Evolutionary conservation across 2,329 filamentous ascomycete genomes (phyloP).

Genomic region (Phyllosticta paracitricarpa): DNA sequence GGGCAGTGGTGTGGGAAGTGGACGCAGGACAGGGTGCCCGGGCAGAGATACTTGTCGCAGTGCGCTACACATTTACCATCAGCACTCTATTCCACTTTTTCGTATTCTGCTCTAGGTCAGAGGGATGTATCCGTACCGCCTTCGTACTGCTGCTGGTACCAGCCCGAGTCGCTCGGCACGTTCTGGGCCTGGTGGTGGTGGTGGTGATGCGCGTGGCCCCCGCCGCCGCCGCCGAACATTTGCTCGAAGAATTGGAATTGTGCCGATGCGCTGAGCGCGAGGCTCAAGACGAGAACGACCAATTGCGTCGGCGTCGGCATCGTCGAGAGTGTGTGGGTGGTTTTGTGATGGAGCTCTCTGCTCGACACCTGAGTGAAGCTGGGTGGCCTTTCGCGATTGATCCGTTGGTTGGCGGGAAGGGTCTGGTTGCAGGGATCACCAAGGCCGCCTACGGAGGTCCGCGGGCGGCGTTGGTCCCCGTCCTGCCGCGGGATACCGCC

Average conservation of each 20-base stretch:
- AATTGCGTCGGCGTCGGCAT: constrained; percentile 18
- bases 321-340: not conserved
- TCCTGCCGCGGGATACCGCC: not conserved
- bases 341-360: not conserved
- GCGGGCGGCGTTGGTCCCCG: no score
- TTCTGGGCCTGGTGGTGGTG: constrained; percentile 58
- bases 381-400: not conserved
- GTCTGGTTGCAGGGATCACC: not conserved
- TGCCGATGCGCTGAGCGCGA: constrained; percentile 56
- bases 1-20: constrained; percentile 96
- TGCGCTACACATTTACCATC: constrained; percentile 43
- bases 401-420: not conserved
- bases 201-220: constrained; percentile 42
- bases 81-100: not conserved
- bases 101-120: not conserved
- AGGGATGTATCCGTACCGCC: constrained; percentile 40
- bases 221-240: constrained; percentile 71
- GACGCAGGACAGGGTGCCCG: constrained; percentile 87
- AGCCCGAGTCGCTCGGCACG: constrained; percentile 69
- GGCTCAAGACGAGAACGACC: constrained; percentile 22
- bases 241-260: constrained; percentile 98
- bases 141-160: constrained; percentile 66
- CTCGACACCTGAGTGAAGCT: not conserved
- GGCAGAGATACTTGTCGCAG: constrained; percentile 90
- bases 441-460: not conserved